phyloP scores from a whole-genome alignment of 768 basidiomycete species.

The Daedaleopsis nitida region DNA sequence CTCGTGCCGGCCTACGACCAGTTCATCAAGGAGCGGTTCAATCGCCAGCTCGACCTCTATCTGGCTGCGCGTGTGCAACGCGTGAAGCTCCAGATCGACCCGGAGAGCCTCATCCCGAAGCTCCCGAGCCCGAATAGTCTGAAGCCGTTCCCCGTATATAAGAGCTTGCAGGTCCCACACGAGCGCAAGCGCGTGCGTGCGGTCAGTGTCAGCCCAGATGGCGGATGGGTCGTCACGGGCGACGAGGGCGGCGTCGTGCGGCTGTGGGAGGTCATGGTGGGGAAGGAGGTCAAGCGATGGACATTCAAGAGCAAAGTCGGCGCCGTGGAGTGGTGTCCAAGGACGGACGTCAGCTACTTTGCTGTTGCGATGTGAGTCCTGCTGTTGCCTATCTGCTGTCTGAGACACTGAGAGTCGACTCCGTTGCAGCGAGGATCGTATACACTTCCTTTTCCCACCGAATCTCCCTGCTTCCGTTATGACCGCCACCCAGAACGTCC shows the following conservation, averaged over 20 bases:
- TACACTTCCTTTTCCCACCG: constrained; percentile 83
- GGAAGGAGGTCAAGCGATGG: constrained; percentile 88
- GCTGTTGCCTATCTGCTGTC: not conserved
- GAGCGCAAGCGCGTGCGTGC: constrained; percentile 68
- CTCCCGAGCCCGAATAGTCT: constrained; percentile 90
- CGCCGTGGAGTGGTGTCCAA: constrained; percentile 91
- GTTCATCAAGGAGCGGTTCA: constrained; percentile 93
- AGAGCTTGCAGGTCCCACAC: constrained; percentile 72
- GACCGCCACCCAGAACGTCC: constrained; percentile 59
- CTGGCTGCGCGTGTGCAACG: constrained; percentile 91
- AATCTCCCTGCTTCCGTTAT: constrained; percentile 63
- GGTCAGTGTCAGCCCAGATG: constrained; percentile 81
- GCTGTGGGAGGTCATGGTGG: constrained; percentile 91
- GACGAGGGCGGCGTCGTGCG: constrained; percentile 86
- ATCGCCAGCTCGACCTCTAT: constrained; percentile 93
- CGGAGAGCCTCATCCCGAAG: constrained; percentile 89
- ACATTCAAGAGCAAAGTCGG: constrained; percentile 78
- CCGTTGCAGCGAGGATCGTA: constrained; percentile 66
- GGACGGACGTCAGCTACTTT: constrained; percentile 78
- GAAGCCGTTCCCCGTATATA: constrained; percentile 91
- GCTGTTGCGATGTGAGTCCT: constrained; percentile 73
- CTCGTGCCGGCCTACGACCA: constrained; percentile 89
- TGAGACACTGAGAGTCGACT: not conserved
- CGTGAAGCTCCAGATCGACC: constrained; percentile 88
- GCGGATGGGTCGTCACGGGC: constrained; percentile 89